phyloP scores from a whole-genome alignment of 2,329 filamentous ascomycete genomes.

The Intubia oerlemansii region DNA sequence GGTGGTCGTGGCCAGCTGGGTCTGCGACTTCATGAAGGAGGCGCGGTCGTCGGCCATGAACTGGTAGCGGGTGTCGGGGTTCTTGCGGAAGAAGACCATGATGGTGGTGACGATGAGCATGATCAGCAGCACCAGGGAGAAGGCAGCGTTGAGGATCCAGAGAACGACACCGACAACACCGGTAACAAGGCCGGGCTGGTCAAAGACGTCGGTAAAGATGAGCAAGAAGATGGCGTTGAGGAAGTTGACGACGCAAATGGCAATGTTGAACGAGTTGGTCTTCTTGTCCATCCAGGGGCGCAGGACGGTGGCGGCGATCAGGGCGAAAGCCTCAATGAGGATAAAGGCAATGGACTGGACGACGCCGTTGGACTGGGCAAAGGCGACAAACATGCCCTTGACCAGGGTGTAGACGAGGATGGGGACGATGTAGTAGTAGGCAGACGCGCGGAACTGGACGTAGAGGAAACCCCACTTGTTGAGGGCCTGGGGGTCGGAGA shows the following conservation, averaged over 20 bases:
- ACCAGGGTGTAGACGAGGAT: slow-evolving; percentile 49
- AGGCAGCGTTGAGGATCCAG: slow-evolving; percentile 62
- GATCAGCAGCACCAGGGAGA: slow-evolving; percentile 54
- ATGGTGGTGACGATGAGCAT: slow-evolving; percentile 48
- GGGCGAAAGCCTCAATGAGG: slow-evolving; percentile 49
- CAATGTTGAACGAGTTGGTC: slow-evolving; percentile 77
- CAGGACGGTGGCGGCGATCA: slow-evolving; percentile 52
- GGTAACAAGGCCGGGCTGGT: slow-evolving; percentile 54
- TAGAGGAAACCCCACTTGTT: slow-evolving; percentile 92
- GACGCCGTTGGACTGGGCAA: slow-evolving; percentile 43
- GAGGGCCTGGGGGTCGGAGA: slow-evolving; percentile 62
- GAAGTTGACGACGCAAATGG: slow-evolving; percentile 65
- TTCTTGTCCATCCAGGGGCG: slow-evolving; percentile 93
- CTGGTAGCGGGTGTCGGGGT: slow-evolving; percentile 71
- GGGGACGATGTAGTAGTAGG: slow-evolving; percentile 74
- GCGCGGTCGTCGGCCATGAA: slow-evolving; percentile 77
- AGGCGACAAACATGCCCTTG: slow-evolving; percentile 66
- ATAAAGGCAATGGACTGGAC: slow-evolving; percentile 59
- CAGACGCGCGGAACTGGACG: slow-evolving; percentile 71
- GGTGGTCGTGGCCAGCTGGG: slow-evolving; percentile 45
- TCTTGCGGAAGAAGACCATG: slow-evolving; percentile 59
- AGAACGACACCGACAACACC: slow-evolving; percentile 70
- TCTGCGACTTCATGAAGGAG: slow-evolving; percentile 79
- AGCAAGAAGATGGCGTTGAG: slow-evolving; percentile 62
- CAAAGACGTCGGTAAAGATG: slow-evolving; percentile 65